Evolutionary conservation across 202 grass and related monocot species (phyloP).

Genomic region (Panicum virgatum): DNA sequence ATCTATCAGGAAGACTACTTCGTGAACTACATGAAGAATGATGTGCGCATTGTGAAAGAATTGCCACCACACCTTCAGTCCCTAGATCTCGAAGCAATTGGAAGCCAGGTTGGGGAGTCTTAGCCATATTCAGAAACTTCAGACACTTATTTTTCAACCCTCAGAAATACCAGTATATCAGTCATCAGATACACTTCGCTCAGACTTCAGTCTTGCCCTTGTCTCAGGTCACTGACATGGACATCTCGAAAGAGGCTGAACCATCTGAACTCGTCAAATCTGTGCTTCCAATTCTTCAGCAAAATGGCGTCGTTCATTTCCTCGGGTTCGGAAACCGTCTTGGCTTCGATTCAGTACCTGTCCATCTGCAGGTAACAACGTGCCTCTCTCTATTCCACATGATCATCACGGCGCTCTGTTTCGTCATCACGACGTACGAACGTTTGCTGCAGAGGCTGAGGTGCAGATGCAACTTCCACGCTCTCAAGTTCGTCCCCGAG

Average conservation of each 20-base stretch:
- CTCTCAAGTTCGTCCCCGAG: constrained; percentile 78
- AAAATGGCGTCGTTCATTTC: constrained; percentile 77
- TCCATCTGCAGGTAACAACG: constrained; percentile 71
- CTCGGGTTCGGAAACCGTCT: constrained; percentile 93
- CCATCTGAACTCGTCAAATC: constrained; percentile 68
- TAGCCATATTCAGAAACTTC: constrained; percentile 7
- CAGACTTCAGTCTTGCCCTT: not conserved
- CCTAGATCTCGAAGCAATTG: constrained; percentile 79
- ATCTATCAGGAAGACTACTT: constrained; percentile 97
- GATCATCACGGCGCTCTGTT: not conserved
- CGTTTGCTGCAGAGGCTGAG: constrained; percentile 64
- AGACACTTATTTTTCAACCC: not conserved
- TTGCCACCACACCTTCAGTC: constrained; percentile 68
- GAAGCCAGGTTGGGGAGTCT: constrained; percentile 70
- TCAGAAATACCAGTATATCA: not conserved
- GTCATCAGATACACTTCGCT: not conserved
- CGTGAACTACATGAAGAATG: constrained; percentile 76
- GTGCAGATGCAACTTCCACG: constrained; percentile 97
- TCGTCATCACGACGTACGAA: not conserved
- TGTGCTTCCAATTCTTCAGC: constrained; percentile 66
- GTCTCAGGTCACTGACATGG: constrained; percentile 78
- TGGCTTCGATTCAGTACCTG: constrained; percentile 82
- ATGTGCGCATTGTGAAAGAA: constrained; percentile 81
- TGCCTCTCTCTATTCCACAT: not conserved
- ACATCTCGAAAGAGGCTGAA: constrained; percentile 78